Percentiles rank a stretch among this genome's conserved stretches.
Evolutionary conservation across 179 eudicot species (phyloP).

Genomic region (Vitellaria paradoxa): DNA sequence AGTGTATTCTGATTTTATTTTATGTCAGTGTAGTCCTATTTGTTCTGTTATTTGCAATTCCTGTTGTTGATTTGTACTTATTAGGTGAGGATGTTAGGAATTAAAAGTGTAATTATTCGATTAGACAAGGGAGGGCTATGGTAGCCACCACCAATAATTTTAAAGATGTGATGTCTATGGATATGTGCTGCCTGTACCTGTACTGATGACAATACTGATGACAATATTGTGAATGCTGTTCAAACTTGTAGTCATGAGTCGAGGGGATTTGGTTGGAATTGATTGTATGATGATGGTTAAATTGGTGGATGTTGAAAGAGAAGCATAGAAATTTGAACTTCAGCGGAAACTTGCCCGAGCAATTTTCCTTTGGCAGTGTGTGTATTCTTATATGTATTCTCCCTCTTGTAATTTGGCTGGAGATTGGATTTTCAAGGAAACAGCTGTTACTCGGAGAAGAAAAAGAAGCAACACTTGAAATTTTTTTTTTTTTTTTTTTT

Average conservation of each 20-base stretch:
- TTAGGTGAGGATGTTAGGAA: neutral
- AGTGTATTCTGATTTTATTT: neutral
- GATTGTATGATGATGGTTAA: neutral
- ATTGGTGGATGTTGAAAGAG: conserved; percentile 19
- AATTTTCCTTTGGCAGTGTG: conserved; percentile 18
- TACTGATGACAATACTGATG: neutral
- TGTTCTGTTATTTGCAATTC: neutral
- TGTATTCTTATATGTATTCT: neutral
- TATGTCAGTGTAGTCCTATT: neutral
- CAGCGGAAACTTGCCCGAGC: conserved; percentile 46
- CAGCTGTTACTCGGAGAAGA: conserved; percentile 14
- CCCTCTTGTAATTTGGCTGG: conserved; percentile 13
- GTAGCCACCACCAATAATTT: neutral
- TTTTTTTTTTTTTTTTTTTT: too few species aligned
- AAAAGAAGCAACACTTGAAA: conserved; percentile 18
- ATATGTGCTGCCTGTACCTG: neutral
- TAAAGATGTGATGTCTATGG: neutral
- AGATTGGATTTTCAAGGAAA: conserved; percentile 17
- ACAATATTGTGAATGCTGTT: conserved; percentile 26
- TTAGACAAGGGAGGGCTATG: too few species aligned
- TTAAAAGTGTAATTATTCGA: neutral
- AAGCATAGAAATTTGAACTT: conserved; percentile 29
- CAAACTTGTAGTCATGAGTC: conserved; percentile 49
- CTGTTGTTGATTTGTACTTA: neutral
- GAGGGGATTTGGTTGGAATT: conserved; percentile 57